Evolutionary conservation across 768 basidiomycete genomes (phyloP).

Genomic region (Imleria badia): DNA sequence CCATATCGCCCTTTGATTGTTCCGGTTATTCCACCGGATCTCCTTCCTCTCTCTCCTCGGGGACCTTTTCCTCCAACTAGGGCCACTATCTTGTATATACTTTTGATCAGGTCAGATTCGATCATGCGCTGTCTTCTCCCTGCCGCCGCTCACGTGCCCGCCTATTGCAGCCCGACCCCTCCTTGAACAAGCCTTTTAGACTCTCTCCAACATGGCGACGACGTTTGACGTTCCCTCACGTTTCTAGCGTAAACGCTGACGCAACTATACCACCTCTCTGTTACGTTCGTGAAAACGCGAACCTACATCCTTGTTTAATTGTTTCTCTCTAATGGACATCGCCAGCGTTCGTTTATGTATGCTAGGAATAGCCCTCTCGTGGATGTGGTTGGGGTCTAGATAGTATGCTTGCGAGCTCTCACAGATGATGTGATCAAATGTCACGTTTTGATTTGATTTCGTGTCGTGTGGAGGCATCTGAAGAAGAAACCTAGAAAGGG

Average conservation of each 20-base stretch:
- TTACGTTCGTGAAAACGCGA: conserved; percentile 1
- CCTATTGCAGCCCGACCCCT: background rate
- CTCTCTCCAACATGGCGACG: background rate
- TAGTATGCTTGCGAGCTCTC: conserved; percentile 4
- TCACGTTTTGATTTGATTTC: background rate
- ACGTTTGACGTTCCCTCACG: conserved; percentile 4
- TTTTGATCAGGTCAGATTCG: background rate
- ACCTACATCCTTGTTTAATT: background rate
- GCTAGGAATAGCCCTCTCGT: background rate
- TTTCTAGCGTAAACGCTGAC: background rate
- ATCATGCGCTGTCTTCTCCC: background rate
- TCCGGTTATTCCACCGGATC: conserved; percentile 10
- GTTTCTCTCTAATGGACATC: conserved; percentile 6
- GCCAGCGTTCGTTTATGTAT: conserved; percentile 4
- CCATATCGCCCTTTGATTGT: conserved; percentile 23
- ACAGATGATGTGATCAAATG: conserved; percentile 2
- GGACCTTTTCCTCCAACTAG: conserved; percentile 2
- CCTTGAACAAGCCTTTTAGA: background rate
- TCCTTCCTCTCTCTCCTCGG: conserved; percentile 13
- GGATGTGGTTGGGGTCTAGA: background rate
- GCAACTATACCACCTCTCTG: background rate
- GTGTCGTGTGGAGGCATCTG: background rate
- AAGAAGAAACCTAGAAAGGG: no score
- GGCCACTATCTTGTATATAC: background rate
- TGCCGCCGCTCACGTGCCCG: background rate